Evolutionary conservation across 176 grass and related monocot species (phyloP).

Genomic region (Bothriochloa decipiens): DNA sequence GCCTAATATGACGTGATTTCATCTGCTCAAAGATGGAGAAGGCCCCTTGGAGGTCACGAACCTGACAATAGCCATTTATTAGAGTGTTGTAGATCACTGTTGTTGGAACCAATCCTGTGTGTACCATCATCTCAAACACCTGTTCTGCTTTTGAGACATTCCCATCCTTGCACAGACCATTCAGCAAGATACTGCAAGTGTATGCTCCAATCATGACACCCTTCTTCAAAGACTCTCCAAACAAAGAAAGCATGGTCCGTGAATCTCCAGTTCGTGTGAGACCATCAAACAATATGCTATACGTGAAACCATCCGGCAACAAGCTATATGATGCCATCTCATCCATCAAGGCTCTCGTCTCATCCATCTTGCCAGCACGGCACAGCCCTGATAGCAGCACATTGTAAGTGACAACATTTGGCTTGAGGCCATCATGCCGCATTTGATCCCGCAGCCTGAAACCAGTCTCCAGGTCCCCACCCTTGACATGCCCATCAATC

Average conservation of each 20-base stretch:
- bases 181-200: constrained; percentile 65
- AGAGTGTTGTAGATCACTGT: constrained; percentile 65
- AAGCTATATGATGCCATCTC: constrained; percentile 48
- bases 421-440: constrained; percentile 36
- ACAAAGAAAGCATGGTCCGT: constrained; percentile 49
- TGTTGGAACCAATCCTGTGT: constrained; percentile 51
- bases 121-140: constrained; percentile 39
- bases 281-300: constrained; percentile 67
- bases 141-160: constrained; percentile 57
- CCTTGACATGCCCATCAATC: constrained; percentile 62
- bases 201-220: constrained; percentile 57
- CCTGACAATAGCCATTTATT: constrained; percentile 66
- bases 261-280: constrained; percentile 43
- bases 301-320: constrained; percentile 61
- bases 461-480: constrained; percentile 49
- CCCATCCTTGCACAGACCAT: constrained; percentile 68
- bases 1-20: constrained; percentile 46
- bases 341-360: constrained; percentile 44
- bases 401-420: constrained; percentile 67
- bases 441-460: constrained; percentile 50
- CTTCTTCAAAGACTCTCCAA: constrained; percentile 58
- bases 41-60: constrained; percentile 45
- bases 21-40: constrained; percentile 50
- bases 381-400: constrained; percentile 59
- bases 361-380: constrained; percentile 45